Evolutionary conservation across 257 asterid genomes (phyloP), one percentile per base, ranked within the genome.

Genomic region (Solanum chilense): DNA sequence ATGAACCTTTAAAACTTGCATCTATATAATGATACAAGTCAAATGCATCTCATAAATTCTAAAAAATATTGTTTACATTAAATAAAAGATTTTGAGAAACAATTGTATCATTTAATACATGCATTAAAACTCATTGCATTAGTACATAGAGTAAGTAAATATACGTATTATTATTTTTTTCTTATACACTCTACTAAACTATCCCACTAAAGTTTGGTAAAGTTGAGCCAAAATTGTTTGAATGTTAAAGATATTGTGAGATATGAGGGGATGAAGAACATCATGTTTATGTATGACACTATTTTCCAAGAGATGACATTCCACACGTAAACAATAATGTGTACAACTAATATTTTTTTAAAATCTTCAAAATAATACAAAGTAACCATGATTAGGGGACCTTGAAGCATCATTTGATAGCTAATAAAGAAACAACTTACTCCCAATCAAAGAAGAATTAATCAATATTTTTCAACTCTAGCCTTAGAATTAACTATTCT

Each of bases 1-100:
- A 89, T 18, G 96, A 87, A 6, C 91, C 97, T 77, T 92, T 92
- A 31, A 91, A 88, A 70, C 90, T 77, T n/a, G 85, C 94, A 87
- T 93, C 96, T 93, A 9, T 6, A 18, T 5, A 31, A 31, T 31
- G 12, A 37, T 37, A 37, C 39, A n/a, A 60, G 68, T 60, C 66
- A 8, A 56, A 56, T 56, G 64, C 64, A 18, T 18, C 9, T 10
- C 9, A 56, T 7, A 56, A 56, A 18, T 56, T 56, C 64, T 56
- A 18, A 56, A 18, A 18, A 56, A 16, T 52, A 52, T 52, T 52
- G 60, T 52, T 16, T 16, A 52, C 60, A 16, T 6, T 9, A 7
- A 42, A 42, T 9, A 9, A 42, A 42, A 42, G 12, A 9, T 42
- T 42, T 42, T 42, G 0, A 11, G 47, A 44, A 44, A 44, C 14